phyloP scores from a whole-genome alignment of 495 filamentous ascomycete genomes.

The Xylaria telfairii region DNA sequence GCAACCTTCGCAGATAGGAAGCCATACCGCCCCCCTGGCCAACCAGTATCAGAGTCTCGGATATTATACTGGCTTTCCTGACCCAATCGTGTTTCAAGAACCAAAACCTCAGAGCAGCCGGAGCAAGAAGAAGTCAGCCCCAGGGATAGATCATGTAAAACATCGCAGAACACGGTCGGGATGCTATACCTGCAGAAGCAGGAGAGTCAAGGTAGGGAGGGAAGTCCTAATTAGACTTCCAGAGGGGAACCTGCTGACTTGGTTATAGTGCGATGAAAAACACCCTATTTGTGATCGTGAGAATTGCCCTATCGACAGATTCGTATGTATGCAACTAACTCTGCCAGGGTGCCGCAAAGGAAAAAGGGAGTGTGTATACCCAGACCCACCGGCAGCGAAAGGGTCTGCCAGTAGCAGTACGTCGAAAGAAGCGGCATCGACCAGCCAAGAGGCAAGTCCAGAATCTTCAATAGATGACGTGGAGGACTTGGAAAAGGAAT shows the following conservation, averaged over 20 bases:
- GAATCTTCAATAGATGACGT: slow-evolving; percentile 59
- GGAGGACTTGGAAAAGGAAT: slow-evolving; percentile 58
- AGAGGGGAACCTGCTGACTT: slow-evolving; percentile 64
- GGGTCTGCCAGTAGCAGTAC: slow-evolving; percentile 48
- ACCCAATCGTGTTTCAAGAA: slow-evolving; percentile 54
- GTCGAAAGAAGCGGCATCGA: slow-evolving; percentile 52
- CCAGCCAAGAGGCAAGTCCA: slow-evolving; percentile 58
- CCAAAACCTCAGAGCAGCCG: slow-evolving; percentile 56
- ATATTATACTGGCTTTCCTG: slow-evolving; percentile 54
- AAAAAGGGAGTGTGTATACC: slow-evolving; percentile 82
- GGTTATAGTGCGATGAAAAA: slow-evolving; percentile 23
- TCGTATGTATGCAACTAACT: slow-evolving; percentile 19
- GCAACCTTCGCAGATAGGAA: slow-evolving; percentile 39
- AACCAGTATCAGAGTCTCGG: slow-evolving; percentile 52
- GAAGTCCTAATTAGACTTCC: slow-evolving; percentile 60
- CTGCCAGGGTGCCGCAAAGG: slow-evolving; percentile 80
- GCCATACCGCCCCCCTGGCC: slow-evolving; percentile 41
- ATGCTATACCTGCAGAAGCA: slow-evolving; percentile 89
- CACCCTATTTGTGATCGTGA: slow-evolving; percentile 87
- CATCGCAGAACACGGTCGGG: slow-evolving; percentile 92
- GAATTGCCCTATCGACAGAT: slow-evolving; percentile 30
- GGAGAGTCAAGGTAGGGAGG: slow-evolving; percentile 81
- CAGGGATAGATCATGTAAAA: slow-evolving; percentile 80
- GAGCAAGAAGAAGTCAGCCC: slow-evolving; percentile 62
- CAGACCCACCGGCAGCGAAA: slow-evolving; percentile 66